Base-by-base conservation (phyloP, 2,329 filamentous ascomycete genomes). In the Stagonosporopsis tanaceti region DNA sequence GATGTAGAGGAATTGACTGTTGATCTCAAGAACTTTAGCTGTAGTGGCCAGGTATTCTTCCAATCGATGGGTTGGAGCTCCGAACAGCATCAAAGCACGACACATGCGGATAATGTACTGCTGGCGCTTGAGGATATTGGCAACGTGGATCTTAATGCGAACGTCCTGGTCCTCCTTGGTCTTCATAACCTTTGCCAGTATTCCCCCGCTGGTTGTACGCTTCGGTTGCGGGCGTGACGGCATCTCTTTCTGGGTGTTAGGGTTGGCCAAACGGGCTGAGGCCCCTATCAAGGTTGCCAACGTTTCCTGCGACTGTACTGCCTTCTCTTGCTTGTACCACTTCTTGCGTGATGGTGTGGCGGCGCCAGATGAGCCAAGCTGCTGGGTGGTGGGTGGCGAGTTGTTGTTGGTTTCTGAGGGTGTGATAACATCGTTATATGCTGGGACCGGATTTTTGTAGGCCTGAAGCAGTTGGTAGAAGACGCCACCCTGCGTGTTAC, bases 41-140 rank as follows among this genome's bases (percentile, higher is more conserved):
- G 90, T 92, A 87, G 92, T 95, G 54, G 85, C 87, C 84, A 97
- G 88, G 74, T 96, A 96, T 72, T 96, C 90, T 75, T 97, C 93
- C 15, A 97, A 81, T 4, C 93, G 88, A 77, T 97, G 93, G 0
- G 92, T 96, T 1, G 93, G 93, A 0, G 93, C 93, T 9, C 93
- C 93, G 63, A 91, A 97, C 63, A 87, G 82, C 92, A 97, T 97
- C 57, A 97, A 80, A 1, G 91, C 91, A 32, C 87, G 85, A 72
- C 93, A 96, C 57, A 97, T 85, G 73, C 90, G 92, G 53, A 93
- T 84, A n/a, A 97, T 83, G 73, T 96, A 97, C 53, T 87, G 85
- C 68, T 97, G 92, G 2, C 93, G 86, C 41, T 88, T 87, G 42
- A 97, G 84, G 22, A 91, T 93, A 62, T 85, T 82, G 9, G 84